A percentile compares a stretch with the other conserved stretches of the same genome.
Evolutionary conservation across 1,284 basidiomycete genomes (phyloP).

Genomic region (Malassezia nana): DNA sequence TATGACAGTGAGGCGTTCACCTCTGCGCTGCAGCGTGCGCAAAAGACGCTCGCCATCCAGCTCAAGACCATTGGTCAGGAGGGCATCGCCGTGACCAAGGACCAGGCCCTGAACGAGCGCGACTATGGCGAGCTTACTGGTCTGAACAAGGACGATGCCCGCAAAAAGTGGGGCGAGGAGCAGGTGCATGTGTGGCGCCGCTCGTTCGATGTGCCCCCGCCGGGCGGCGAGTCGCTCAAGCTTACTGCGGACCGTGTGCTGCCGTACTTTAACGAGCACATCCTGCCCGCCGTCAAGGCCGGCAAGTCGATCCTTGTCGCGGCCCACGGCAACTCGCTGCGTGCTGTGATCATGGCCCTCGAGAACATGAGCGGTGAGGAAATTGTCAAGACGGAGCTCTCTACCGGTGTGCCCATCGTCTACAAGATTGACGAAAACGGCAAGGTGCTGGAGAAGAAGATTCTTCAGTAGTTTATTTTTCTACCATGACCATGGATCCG

Average conservation of each 20-base stretch:
- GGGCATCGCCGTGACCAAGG: conserved; percentile 44
- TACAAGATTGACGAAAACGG: conserved; percentile 49
- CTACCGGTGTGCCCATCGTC: conserved; percentile 51
- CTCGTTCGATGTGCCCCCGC: conserved; percentile 50
- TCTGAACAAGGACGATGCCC: conserved; percentile 51
- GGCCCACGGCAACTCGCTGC: conserved; percentile 51
- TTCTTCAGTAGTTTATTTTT: conserved; percentile 24
- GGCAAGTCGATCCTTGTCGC: conserved; percentile 51
- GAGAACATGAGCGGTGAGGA: conserved; percentile 49
- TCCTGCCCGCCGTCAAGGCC: conserved; percentile 46
- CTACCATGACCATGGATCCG: conserved; percentile 10
- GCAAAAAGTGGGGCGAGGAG: conserved; percentile 51
- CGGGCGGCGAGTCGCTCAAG: conserved; percentile 50
- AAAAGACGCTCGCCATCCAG: conserved; percentile 50
- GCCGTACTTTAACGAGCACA: conserved; percentile 50
- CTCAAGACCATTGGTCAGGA: conserved; percentile 50
- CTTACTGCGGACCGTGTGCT: conserved; percentile 50
- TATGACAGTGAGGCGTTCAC: conserved; percentile 49
- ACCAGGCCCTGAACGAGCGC: conserved; percentile 51
- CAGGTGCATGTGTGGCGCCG: conserved; percentile 50
- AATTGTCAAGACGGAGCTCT: conserved; percentile 50
- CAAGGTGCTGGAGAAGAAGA: conserved; percentile 44
- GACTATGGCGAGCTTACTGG: conserved; percentile 51
- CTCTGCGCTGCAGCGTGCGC: conserved; percentile 50
- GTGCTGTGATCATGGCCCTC: conserved; percentile 50